Evolutionary conservation across 2,329 filamentous ascomycete species (phyloP).

Genomic region (Alternaria metachromatica): DNA sequence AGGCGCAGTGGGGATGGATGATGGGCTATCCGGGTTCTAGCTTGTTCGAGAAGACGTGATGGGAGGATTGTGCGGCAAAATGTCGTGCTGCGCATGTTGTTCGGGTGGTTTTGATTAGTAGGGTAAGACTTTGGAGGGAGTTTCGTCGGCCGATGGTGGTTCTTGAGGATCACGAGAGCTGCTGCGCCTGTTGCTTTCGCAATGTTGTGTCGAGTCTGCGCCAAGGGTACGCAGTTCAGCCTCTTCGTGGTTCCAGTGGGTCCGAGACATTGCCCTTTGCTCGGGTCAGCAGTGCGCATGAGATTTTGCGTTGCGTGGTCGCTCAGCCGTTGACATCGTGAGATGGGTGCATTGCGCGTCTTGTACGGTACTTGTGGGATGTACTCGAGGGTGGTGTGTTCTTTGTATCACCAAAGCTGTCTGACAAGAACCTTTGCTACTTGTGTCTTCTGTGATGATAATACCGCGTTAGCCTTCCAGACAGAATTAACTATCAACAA

Average conservation of each 20-base stretch:
- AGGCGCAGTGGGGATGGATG: constrained; percentile 2
- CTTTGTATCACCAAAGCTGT: not conserved
- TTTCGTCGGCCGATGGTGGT: not conserved
- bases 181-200: constrained; percentile 3
- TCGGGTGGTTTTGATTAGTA: not conserved
- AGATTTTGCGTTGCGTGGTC: not conserved
- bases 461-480: not conserved
- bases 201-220: not conserved
- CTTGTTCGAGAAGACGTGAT: not conserved
- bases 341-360: not conserved
- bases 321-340: not conserved
- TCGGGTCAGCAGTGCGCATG: not conserved
- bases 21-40: not conserved
- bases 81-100: not conserved
- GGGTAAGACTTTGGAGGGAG: not conserved
- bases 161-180: not conserved
- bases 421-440: not conserved
- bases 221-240: not conserved
- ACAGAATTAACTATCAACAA: not conserved
- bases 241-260: not conserved
- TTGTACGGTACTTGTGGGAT: not conserved
- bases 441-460: not conserved
- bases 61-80: not conserved
- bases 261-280: not conserved
- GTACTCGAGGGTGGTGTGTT: not conserved